phyloP scores from a whole-genome alignment of 345 rosid species.

The Bruguiera gymnorhiza region DNA sequence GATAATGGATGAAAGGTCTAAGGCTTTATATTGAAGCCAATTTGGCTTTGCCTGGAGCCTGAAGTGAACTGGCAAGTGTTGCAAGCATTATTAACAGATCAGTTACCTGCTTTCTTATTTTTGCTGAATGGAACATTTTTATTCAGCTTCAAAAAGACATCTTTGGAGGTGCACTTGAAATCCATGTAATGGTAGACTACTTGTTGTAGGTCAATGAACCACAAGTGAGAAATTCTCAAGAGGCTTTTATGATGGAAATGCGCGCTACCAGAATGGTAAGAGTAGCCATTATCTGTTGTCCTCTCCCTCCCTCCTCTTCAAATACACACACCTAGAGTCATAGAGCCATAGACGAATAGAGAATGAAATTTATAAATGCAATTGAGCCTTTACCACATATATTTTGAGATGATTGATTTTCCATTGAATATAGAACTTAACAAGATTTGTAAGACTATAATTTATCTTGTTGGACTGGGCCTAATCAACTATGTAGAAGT shows the following conservation, averaged over 20 bases:
- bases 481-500: too few species aligned
- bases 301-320: too few species aligned
- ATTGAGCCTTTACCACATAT: background rate
- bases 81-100: too few species aligned
- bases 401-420: background rate
- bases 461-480: background rate
- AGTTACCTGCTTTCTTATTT: too few species aligned
- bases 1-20: background rate
- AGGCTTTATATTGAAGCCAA: background rate
- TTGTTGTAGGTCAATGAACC: constrained; percentile 62
- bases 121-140: too few species aligned
- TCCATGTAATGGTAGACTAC: constrained; percentile 3
- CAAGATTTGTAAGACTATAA: background rate
- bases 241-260: constrained; percentile 93
- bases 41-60: too few species aligned
- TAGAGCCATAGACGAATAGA: background rate
- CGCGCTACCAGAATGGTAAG: constrained; percentile 89
- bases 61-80: too few species aligned
- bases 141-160: too few species aligned
- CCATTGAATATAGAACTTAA: background rate
- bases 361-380: too few species aligned
- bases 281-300: background rate
- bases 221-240: constrained; percentile 78
- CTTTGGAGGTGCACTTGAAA: too few species aligned
- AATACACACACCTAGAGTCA: too few species aligned